Evolutionary conservation across 2,329 filamentous ascomycete species (phyloP), one percentile per base, ranked within the genome.

Genomic region (Hortaea sp.): DNA sequence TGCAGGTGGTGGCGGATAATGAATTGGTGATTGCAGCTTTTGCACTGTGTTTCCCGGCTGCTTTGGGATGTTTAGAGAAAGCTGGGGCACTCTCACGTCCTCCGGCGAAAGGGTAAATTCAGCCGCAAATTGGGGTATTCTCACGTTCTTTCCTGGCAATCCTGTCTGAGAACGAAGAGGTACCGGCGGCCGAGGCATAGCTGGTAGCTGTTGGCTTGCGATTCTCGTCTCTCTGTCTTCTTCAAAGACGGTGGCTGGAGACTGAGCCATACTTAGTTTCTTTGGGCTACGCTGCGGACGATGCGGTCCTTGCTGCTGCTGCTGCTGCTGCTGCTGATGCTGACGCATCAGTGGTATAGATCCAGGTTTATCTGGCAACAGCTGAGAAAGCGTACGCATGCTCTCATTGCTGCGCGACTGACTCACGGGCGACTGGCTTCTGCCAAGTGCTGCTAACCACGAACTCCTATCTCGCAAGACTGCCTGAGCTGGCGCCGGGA

Each of bases 311-410:
- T 45, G 51, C 5, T 46, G 52, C 20, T 49, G 50, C 12, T 44
- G 49, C 20, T 20, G 20, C 20, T 20, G 20, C 20, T 20, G 32
- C n/a, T 35, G 32, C n/a, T 35, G 32, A 2, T 35, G 32, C n/a
- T 35, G 32, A 2, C 32, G 32, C 2, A n/a, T 35, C 7, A 3
- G n/a, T 35, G 32, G 32, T 3, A n/a, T 35, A 13, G 48, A 42
- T 1, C 48, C 47, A 10, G 59, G 61, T 44, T 55, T 62, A 5
- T 61, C 60, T 3, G 62, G 63, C n/a, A 65, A 49, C 4, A 63
- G 47, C 43, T 58, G 58, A 4, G 63, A 63, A 6, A 57, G 34
- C 2, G 59, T 62, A 13, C 55, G 47, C 30, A 49, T 53, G 43
- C 54, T 62, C 29, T 50, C 50, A 28, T 49, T 48, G 42, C 58